Evolutionary conservation across 2,329 filamentous ascomycete genomes (phyloP).

Genomic region (Claviceps sorghi): DNA sequence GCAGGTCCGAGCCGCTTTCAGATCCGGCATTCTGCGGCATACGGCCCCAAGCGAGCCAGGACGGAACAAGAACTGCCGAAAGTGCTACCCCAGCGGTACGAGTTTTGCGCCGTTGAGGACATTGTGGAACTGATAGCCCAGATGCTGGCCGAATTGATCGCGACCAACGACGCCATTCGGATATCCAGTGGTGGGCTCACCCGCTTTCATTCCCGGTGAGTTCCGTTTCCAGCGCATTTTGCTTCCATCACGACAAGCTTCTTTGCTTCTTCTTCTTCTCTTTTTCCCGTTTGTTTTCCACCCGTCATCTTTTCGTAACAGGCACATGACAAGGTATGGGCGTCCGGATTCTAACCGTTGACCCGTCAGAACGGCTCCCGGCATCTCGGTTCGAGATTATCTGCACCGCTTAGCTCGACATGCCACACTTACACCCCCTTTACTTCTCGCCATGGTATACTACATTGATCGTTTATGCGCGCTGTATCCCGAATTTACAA

Average conservation of each 20-base stretch:
- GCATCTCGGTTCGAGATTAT: constrained; percentile 90
- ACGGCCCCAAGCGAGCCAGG: constrained; percentile 36
- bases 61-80: constrained; percentile 38
- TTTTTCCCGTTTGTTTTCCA: background rate
- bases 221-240: background rate
- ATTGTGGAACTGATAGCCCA: constrained; percentile 82
- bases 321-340: background rate
- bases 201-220: constrained; percentile 81
- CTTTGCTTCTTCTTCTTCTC: no score
- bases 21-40: constrained; percentile 1
- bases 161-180: constrained; percentile 81
- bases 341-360: background rate
- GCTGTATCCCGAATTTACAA: constrained; percentile 86
- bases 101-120: constrained; percentile 68
- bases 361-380: constrained; percentile 44
- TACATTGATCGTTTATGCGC: constrained; percentile 94
- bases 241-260: background rate
- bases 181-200: constrained; percentile 64
- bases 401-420: constrained; percentile 84
- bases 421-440: constrained; percentile 80
- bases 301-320: background rate
- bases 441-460: constrained; percentile 97
- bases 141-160: constrained; percentile 90
- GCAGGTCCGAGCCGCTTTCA: background rate
- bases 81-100: constrained; percentile 58